Base-by-base conservation (phyloP, 345 rosid genomes). In the Carallia brachiata region DNA sequence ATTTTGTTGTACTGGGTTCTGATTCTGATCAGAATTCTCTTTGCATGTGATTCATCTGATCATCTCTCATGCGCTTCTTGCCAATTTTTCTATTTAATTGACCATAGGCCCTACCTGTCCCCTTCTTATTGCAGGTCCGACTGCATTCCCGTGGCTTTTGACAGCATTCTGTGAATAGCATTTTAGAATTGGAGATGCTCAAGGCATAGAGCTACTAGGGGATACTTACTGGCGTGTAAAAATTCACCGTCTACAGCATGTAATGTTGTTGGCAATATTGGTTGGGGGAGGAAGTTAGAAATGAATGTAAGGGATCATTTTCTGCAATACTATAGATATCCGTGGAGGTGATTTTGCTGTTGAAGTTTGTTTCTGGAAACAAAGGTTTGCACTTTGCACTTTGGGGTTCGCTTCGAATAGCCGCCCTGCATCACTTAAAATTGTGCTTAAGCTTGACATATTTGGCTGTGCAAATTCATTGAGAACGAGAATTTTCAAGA, bases 81-180 rank as follows among this genome's bases (percentile, higher is more conserved):
- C 12, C 50, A 13, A 15, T 44, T 32, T 32, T 32, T 32, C 34
- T 4, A 32, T 32, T 32, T 32, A 32, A 32, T 32, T 32, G 34
- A 32, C 34, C 34, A 4, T 32, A 32, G 34, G 50, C 50, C 50
- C 50, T 44, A 44, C 50, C 50, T 44, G 50, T 12, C 50, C 50
- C 50, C 3, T 44, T 65, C 36, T 19, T n/a, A 8, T 34, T 55
- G 78, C 78, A 80, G 84, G 71, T 73, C 44, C 28, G 56, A 52
- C 60, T 34, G 54, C 52, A 66, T n/a, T 40, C 61, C 31, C 50
- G 63, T 69, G 16, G 9, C 23, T 44, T 44, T 44, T 10, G 50
- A 44, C 50, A 44, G 40, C 67, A 69, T 54, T 64, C 61, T 80
- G 77, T 71, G 74, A 18, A 77, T 70, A 77, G 69, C 67, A 66